A percentile compares a stretch with the other conserved stretches of the same genome.
These are phyloP conservation scores for Erodium trifolium DNA, from an alignment of 441 rosid species.

Conservation along the genomic window DNA sequence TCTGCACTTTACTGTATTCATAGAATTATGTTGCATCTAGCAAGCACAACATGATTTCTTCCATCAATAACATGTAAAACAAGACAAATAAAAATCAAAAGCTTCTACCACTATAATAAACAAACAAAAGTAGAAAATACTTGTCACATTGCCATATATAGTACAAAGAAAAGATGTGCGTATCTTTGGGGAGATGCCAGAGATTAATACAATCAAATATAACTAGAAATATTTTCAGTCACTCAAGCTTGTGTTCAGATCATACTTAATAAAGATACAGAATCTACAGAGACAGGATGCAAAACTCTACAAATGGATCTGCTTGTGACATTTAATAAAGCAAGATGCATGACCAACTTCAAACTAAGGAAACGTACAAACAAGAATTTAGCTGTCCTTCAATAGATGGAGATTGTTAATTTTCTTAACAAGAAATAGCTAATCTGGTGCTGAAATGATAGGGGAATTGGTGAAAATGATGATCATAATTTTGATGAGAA, in stretches of 20 bases:
- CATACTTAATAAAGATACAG: background rate
- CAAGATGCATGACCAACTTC: background rate
- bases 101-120: background rate
- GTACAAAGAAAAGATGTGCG: background rate
- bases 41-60: background rate
- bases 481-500: background rate
- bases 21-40: background rate
- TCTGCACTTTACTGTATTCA: background rate
- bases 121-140: background rate
- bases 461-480: background rate
- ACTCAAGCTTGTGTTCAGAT: background rate
- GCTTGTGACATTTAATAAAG: background rate
- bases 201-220: background rate
- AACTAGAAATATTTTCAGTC: background rate
- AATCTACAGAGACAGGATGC: background rate
- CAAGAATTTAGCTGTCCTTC: background rate
- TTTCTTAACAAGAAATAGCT: background rate
- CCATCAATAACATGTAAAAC: background rate
- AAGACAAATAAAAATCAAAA: background rate
- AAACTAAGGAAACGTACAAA: background rate
- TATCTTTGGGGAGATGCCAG: background rate
- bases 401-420: background rate
- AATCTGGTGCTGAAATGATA: background rate
- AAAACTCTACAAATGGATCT: background rate
- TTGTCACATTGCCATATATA: background rate